phyloP scores from a whole-genome alignment of 2,329 filamentous ascomycete species.

The Exophiala bonariae region DNA sequence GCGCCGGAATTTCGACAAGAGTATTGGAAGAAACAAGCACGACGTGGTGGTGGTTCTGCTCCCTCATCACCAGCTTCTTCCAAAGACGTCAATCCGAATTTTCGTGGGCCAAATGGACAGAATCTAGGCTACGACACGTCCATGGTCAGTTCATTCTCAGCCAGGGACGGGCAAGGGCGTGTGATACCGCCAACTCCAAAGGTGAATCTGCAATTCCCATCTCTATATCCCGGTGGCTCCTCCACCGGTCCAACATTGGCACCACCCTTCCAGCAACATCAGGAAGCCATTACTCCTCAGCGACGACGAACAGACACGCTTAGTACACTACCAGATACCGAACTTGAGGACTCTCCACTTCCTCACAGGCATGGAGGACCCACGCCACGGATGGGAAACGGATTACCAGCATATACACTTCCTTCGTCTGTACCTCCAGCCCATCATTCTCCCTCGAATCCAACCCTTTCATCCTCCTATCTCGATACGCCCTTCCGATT shows the following conservation, averaged over 20 bases:
- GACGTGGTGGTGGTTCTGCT: constrained; percentile 40
- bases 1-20: constrained; percentile 80
- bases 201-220: constrained; percentile 22
- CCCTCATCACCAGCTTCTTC: constrained; percentile 46
- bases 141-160: constrained; percentile 42
- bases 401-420: constrained; percentile 23
- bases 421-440: constrained; percentile 22
- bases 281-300: constrained; percentile 49
- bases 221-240: constrained; percentile 18
- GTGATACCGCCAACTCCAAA: constrained; percentile 13
- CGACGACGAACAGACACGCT: constrained; percentile 38
- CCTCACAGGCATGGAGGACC: constrained; percentile 35
- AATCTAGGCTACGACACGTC: constrained; percentile 31
- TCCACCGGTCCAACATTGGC: constrained; percentile 21
- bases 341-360: constrained; percentile 41
- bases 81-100: constrained; percentile 41
- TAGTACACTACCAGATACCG: constrained; percentile 37
- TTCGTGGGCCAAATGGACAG: constrained; percentile 37
- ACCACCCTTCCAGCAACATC: constrained; percentile 43
- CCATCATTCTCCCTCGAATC: constrained; percentile 37
- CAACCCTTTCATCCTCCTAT: constrained; percentile 49
- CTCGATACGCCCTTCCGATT: constrained; percentile 44
- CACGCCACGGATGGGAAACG: constrained; percentile 26
- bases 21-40: constrained; percentile 69
- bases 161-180: constrained; percentile 20